phyloP scores from a whole-genome alignment of 495 filamentous ascomycete species.

The Ramalina intermedia region DNA sequence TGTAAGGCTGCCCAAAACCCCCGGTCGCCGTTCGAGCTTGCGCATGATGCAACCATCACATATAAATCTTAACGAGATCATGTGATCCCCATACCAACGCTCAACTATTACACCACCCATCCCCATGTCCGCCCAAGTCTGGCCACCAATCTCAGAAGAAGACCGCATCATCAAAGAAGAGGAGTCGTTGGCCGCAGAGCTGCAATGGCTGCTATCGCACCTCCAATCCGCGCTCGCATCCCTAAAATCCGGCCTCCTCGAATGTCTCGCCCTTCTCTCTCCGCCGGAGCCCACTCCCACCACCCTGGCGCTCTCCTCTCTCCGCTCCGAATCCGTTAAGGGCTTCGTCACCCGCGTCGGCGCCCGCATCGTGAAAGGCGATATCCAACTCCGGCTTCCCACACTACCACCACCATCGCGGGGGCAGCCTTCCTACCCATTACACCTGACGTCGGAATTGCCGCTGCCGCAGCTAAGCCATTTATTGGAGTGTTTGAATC shows the following conservation, averaged over 20 bases:
- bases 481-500: conserved; percentile 59
- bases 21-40: too few species aligned
- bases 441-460: conserved; percentile 35
- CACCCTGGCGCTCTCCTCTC: conserved; percentile 78
- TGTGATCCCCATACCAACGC: not conserved
- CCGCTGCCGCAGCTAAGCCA: conserved; percentile 52
- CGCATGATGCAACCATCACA: too few species aligned
- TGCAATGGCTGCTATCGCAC: conserved; percentile 72
- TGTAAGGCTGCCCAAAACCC: too few species aligned
- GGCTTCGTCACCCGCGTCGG: conserved; percentile 77
- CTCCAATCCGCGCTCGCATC: conserved; percentile 64
- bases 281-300: conserved; percentile 60
- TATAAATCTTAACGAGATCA: too few species aligned
- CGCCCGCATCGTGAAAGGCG: conserved; percentile 58
- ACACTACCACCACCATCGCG: conserved; percentile 32
- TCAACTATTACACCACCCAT: too few species aligned
- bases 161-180: conserved; percentile 53
- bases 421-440: conserved; percentile 19
- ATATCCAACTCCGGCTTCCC: conserved; percentile 34
- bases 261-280: conserved; percentile 71
- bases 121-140: conserved; percentile 15
- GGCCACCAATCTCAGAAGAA: conserved; percentile 50
- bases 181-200: conserved; percentile 54
- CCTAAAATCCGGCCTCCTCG: conserved; percentile 71
- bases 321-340: conserved; percentile 78